Evolutionary conservation across 2,329 filamentous ascomycete genomes (phyloP), one percentile per base, ranked within the genome.

Genomic region (Alternaria infectoria): DNA sequence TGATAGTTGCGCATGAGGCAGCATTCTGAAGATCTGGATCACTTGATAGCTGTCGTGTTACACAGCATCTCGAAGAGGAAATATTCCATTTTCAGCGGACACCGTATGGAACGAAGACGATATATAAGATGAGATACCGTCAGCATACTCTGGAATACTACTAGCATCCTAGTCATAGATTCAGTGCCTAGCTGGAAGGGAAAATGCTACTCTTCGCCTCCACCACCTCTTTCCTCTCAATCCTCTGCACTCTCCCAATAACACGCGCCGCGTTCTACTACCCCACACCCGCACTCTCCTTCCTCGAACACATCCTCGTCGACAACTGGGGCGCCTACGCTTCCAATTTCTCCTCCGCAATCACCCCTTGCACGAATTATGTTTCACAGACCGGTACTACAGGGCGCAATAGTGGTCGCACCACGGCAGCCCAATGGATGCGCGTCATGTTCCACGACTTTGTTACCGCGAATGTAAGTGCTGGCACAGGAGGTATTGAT

Each of bases 361-460:
- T 70, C 23, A 69, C 59, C 1, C 68, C 68, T 4, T 70, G 66
- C 54, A 59, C 64, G 5, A 64, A 65, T 55, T 70, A 70, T 23
- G 59, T 70, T 10, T 57, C 62, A 40, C 62, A 65, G n/a, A 54
- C 43, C 9, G 59, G 59, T 3, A 58, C 54, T 2, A 60, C 58
- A 3, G 59, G 61, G 13, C 61, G 47, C 3, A 65, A 59, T 11
- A 51, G 65, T n/a, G 66, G 61, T 10, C 57, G 61, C 45, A 63
- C 57, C 6, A 63, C 61, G 1, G 57, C 72, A 13, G 72, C 71
- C 8, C 73, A 73, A 54, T 74, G 74, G 69, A 67, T 76, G 28
- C 67, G 74, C 2, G 73, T 70, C 17, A 67, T 74, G 28, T 77
- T 77, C 51, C 76, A 78, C 46, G 76, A 77, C 54, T 74, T 75